Conservation (phyloP, 2,329 filamentous ascomycete genomes). For the Colletotrichum sp. region DNA sequence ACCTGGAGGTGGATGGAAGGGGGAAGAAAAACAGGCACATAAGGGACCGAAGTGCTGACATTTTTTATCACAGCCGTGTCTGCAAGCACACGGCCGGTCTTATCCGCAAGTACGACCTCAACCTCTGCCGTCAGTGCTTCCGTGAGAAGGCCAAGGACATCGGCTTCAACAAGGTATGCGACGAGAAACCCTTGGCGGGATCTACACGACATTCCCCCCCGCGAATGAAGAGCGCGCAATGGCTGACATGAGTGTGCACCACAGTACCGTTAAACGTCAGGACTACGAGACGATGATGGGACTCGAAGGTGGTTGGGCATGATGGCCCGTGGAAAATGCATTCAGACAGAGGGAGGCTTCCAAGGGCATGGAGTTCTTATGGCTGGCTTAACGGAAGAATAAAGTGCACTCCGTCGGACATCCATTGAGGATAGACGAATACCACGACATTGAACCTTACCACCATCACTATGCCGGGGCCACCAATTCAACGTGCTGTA, state of each 20-base stretch:
- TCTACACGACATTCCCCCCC: not conserved
- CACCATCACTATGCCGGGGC: not conserved
- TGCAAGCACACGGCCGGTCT: constrained; percentile 97
- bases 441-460: constrained; percentile 41
- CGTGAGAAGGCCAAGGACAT: constrained; percentile 76
- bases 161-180: constrained; percentile 71
- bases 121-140: constrained; percentile 84
- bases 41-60: constrained; percentile 31
- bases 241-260: constrained; percentile 9
- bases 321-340: constrained; percentile 40
- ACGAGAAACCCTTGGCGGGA: constrained; percentile 25
- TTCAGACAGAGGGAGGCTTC: constrained; percentile 48
- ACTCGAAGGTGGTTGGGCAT: constrained; percentile 20
- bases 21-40: not conserved
- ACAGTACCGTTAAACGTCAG: constrained; percentile 42
- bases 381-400: constrained; percentile 48
- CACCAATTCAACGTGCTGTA: not conserved
- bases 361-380: constrained; percentile 44
- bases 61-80: constrained; percentile 56
- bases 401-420: constrained; percentile 44
- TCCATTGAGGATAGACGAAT: constrained; percentile 49
- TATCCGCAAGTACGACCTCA: constrained; percentile 99
- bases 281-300: constrained; percentile 16
- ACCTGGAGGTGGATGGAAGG: not conserved
- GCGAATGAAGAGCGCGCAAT: constrained; percentile 18